Conservation (phyloP, 257 asterid genomes). For the Cordia subcordata region DNA sequence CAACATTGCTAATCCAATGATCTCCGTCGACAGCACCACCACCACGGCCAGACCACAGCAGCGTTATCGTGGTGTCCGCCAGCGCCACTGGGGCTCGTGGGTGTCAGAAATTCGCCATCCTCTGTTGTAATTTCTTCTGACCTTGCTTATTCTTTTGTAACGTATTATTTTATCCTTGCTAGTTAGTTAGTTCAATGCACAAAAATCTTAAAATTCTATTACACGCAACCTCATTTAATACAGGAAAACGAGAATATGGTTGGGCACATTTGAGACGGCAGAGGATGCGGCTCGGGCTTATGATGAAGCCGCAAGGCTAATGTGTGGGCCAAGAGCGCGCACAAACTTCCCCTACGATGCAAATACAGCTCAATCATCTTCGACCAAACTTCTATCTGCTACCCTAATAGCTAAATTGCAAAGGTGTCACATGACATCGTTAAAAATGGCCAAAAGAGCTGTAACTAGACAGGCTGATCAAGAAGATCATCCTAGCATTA, state of each 20-base stretch:
- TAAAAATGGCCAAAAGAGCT: constrained; percentile 34
- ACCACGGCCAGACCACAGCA: constrained; percentile 53
- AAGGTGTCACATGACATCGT: constrained; percentile 56
- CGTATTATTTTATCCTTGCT: too few relatives aligned
- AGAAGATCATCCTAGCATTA: background rate
- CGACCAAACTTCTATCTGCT: constrained; percentile 38
- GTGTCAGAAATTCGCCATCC: constrained; percentile 89
- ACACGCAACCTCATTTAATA: too few relatives aligned
- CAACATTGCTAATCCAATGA: background rate
- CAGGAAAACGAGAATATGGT: constrained; percentile 75
- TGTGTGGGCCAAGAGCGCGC: constrained; percentile 64
- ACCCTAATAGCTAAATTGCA: constrained; percentile 57
- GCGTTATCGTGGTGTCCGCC: constrained; percentile 73
- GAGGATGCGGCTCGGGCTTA: constrained; percentile 79
- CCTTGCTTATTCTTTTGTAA: too few relatives aligned
- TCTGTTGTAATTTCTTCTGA: constrained; percentile 35
- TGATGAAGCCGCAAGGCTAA: constrained; percentile 71
- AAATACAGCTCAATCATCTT: constrained; percentile 19
- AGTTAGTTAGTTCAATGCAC: too few relatives aligned
- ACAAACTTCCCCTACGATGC: constrained; percentile 48
- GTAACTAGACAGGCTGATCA: constrained; percentile 6
- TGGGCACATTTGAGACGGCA: constrained; percentile 77
- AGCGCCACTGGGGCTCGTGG: constrained; percentile 90
- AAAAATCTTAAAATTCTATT: too few relatives aligned
- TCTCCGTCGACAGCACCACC: background rate